Conservation (phyloP, 192 early-diverging fungal genomes). For the Coemansia asiatica region DNA sequence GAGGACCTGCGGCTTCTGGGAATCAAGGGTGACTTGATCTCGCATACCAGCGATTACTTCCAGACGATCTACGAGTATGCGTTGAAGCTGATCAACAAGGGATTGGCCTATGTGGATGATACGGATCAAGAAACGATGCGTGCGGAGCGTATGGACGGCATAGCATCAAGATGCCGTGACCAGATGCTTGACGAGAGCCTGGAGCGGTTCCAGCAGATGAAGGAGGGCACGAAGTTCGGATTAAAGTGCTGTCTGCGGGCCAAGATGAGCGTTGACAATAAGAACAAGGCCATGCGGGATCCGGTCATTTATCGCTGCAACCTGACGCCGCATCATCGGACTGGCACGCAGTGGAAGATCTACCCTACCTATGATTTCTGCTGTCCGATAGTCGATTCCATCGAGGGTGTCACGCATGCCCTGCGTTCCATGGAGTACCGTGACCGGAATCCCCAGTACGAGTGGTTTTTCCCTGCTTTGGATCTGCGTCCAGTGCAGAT, state of each 20-base stretch:
- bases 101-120: slow-evolving; percentile 92
- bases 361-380: slow-evolving; percentile 99
- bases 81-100: slow-evolving; percentile 78
- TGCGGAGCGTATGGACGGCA: slow-evolving; percentile 76
- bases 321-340: slow-evolving; percentile 81
- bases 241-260: slow-evolving; percentile 85
- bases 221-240: slow-evolving; percentile 77
- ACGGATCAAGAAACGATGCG: slow-evolving; percentile 88
- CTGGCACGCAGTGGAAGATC: slow-evolving; percentile 91
- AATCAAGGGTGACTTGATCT: slow-evolving; percentile 70
- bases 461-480: slow-evolving; percentile 91
- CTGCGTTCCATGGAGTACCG: slow-evolving; percentile 97
- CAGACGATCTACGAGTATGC: slow-evolving; percentile 83
- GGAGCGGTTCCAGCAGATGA: slow-evolving; percentile 90
- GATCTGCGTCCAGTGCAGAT: slow-evolving; percentile 86
- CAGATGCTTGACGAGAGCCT: slow-evolving; percentile 89
- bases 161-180: slow-evolving; percentile 82
- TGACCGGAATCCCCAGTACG: slow-evolving; percentile 94
- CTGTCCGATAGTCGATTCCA: slow-evolving; percentile 92
- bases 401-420: slow-evolving; percentile 98
- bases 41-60: slow-evolving; percentile 96
- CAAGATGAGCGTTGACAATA: slow-evolving; percentile 87
- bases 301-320: slow-evolving; percentile 97
- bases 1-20: slow-evolving; percentile 91
- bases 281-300: slow-evolving; percentile 93